Evolutionary conservation across 768 basidiomycete genomes (phyloP).

Genomic region (Phaffia australis): DNA sequence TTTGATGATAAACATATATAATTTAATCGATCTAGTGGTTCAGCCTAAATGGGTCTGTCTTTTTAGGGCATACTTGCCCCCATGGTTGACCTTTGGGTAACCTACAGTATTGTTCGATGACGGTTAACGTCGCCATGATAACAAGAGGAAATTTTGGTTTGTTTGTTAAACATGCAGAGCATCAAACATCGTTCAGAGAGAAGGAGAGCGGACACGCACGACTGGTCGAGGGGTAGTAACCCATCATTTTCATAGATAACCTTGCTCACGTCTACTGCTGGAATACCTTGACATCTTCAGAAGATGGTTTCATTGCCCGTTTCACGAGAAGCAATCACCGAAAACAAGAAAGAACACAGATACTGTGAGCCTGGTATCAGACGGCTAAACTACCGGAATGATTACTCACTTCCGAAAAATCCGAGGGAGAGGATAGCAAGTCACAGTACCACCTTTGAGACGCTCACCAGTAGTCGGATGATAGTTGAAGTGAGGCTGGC

Average conservation of each 20-base stretch:
- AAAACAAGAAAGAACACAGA: background rate
- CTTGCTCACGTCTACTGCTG: slow-evolving; percentile 19
- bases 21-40: too few relatives aligned
- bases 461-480: slow-evolving; percentile 12
- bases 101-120: too few relatives aligned
- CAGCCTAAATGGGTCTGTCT: too few relatives aligned
- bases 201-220: slow-evolving; percentile 3
- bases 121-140: too few relatives aligned
- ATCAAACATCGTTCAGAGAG: too few relatives aligned
- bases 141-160: too few relatives aligned
- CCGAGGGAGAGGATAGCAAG: slow-evolving; percentile 20
- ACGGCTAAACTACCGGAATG: background rate
- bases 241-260: slow-evolving; percentile 16
- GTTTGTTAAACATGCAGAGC: too few relatives aligned
- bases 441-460: slow-evolving; percentile 11
- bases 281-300: slow-evolving; percentile 14
- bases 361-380: too few relatives aligned
- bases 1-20: too few relatives aligned
- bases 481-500: slow-evolving; percentile 20
- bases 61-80: too few relatives aligned
- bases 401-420: slow-evolving; percentile 21
- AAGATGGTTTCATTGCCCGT: background rate
- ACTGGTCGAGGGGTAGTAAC: slow-evolving; percentile 16
- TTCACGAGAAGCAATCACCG: background rate
- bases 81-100: too few relatives aligned